Conservation (phyloP, 1,139 yeast species). For the Taiozyma sp. region DNA sequence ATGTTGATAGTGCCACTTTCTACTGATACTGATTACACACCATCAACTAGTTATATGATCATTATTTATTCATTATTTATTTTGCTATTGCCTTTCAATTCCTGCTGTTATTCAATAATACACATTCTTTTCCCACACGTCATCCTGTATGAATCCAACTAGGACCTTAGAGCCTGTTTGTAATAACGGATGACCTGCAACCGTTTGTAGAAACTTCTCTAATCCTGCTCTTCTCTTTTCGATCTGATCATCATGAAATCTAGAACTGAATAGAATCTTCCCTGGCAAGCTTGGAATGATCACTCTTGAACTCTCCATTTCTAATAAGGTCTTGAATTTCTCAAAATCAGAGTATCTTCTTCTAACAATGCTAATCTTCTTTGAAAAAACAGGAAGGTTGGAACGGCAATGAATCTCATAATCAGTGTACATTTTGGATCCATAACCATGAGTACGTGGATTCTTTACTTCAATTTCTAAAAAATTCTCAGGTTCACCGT, state of each 20-base stretch:
- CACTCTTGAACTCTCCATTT: conserved; percentile 70
- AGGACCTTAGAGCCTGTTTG: conserved; percentile 87
- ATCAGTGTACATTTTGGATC: conserved; percentile 74
- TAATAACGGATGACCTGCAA: conserved; percentile 89
- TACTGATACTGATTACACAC: neutral
- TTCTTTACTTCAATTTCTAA: conserved; percentile 80
- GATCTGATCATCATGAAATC: conserved; percentile 79
- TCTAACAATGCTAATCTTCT: conserved; percentile 62
- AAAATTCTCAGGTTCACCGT: conserved; percentile 93
- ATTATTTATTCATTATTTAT: neutral
- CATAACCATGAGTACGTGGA: conserved; percentile 75
- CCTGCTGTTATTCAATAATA: neutral
- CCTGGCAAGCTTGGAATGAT: conserved; percentile 88
- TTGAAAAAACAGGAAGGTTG: conserved; percentile 80
- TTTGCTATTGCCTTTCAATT: neutral
- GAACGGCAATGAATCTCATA: conserved; percentile 87
- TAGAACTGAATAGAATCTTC: conserved; percentile 51
- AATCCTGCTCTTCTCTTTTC: conserved; percentile 81
- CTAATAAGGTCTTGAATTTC: conserved; percentile 66
- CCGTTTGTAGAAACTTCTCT: conserved; percentile 70
- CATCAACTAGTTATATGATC: neutral
- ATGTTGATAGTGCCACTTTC: neutral
- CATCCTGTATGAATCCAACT: conserved; percentile 84
- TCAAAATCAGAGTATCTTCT: conserved; percentile 91
- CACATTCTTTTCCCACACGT: conserved; percentile 53